Conservation (phyloP, 176 grass and related monocot genomes). For the Paspalum notatum region DNA sequence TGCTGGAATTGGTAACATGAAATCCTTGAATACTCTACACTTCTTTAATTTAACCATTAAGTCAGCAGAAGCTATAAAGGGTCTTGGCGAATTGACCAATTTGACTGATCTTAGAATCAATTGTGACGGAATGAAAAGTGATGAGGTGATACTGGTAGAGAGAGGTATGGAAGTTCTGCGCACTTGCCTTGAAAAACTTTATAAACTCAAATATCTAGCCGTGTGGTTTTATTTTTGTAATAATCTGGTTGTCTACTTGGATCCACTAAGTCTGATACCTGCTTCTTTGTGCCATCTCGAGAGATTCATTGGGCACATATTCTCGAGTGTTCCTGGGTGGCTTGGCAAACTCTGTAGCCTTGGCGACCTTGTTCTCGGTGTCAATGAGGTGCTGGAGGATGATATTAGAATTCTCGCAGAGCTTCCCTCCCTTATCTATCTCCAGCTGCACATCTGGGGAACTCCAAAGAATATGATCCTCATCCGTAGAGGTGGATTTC, state of each 20-base stretch:
- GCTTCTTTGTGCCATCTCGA: not conserved
- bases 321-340: not conserved
- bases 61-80: not conserved
- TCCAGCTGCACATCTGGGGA: not conserved
- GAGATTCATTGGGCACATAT: not conserved
- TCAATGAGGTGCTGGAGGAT: not conserved
- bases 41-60: not conserved
- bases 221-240: fast-evolving
- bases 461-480: not conserved
- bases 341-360: not conserved
- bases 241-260: not conserved
- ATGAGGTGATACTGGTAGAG: not conserved
- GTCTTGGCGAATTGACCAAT: not conserved
- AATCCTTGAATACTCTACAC: not conserved
- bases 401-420: slow-evolving; percentile 1
- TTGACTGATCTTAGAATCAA: not conserved
- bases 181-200: not conserved
- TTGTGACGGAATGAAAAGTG: too few relatives aligned
- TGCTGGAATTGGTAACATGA: not conserved
- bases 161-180: not conserved
- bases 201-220: not conserved
- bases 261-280: not conserved
- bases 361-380: not conserved
- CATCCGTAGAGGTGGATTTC: not conserved
- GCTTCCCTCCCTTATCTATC: not conserved